Evolutionary conservation across 2,329 filamentous ascomycete genomes (phyloP), one percentile per base, ranked within the genome.

Genomic region (Nothophaeocryptopus gaeumannii): DNA sequence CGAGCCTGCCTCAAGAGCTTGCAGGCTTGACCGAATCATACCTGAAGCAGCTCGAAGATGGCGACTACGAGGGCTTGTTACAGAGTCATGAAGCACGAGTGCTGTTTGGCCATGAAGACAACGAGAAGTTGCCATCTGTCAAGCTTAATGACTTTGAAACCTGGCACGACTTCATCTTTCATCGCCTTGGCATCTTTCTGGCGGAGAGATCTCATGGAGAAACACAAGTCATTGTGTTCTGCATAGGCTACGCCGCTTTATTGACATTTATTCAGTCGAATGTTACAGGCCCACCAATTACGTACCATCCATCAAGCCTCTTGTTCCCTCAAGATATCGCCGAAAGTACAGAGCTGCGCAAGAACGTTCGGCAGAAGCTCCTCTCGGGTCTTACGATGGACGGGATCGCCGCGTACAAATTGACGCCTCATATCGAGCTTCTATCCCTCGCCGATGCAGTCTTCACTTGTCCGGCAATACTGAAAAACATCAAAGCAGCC

Each of bases 201-300:
- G 53, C 58, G n/a, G 60, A 64, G 40, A 66, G 71, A 51, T 68
- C 64, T 12, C 54, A 66, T 26, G 61, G 64, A n/a, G 72, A 73
- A 51, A 68, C 63, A 14, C 71, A 72, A 49, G 62, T 71, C 47
- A 56, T 74, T 2, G 67, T 72, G 39, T 72, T 82, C 46, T 72
- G 81, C 38, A 73, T 86, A 31, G 88, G 83, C 8, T 72, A 88
- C 40, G 83, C 86, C 1, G 81, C 85, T 1, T 76, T 96, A 9
- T 80, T 89, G 63, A 81, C 85, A 9, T 96, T 96, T 66, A 70
- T 96, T 12, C 91, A 96, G 67, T 83, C 83, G 1, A 96, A 89
- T 65, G 87, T 95, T 46, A 96, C 91, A 3, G 91, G 91, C 0
- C 91, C 91, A 1, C 85, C 89, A 0, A 74, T 95, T n/a, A 72